Evolutionary conservation across 2,329 filamentous ascomycete species (phyloP).

Genomic region (Mollisia scopiformis): DNA sequence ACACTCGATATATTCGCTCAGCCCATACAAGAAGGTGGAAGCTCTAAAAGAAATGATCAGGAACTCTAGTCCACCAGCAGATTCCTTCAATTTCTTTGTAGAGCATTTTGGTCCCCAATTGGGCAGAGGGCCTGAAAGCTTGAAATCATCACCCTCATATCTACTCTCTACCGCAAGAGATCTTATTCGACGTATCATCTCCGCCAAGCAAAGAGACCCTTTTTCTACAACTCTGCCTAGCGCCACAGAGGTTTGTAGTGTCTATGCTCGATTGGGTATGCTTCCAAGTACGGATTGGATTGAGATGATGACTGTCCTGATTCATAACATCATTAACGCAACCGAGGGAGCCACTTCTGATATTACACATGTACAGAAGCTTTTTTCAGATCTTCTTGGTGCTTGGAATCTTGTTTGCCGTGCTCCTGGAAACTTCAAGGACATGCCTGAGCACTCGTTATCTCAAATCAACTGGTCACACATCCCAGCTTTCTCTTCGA

Average conservation of each 20-base stretch:
- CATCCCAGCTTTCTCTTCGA: constrained; percentile 19
- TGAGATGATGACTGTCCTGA: constrained; percentile 28
- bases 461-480: constrained; percentile 31
- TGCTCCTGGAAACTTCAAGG: constrained; percentile 3
- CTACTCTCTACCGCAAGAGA: constrained; percentile 10
- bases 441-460: constrained; percentile 10
- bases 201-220: constrained; percentile 25
- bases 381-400: constrained; percentile 33
- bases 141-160: constrained; percentile 14
- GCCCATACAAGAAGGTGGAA: constrained; percentile 32
- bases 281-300: constrained; percentile 31
- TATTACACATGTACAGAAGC: constrained; percentile 8
- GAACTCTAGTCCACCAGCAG: constrained; percentile 18
- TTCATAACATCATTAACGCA: constrained; percentile 25
- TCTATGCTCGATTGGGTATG: constrained; percentile 29
- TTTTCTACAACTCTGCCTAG: constrained; percentile 29
- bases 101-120: constrained; percentile 34
- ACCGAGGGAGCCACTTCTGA: constrained; percentile 2
- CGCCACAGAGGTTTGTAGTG: constrained; percentile 31
- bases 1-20: constrained; percentile 17
- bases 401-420: constrained; percentile 37
- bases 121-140: background rate
- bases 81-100: constrained; percentile 37
- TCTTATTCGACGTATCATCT: constrained; percentile 27
- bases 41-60: constrained; percentile 32